Evolutionary conservation across 164 flowering plant species (phyloP), one percentile per base, ranked within the genome.

Genomic region (Chimonanthus salicifolius): DNA sequence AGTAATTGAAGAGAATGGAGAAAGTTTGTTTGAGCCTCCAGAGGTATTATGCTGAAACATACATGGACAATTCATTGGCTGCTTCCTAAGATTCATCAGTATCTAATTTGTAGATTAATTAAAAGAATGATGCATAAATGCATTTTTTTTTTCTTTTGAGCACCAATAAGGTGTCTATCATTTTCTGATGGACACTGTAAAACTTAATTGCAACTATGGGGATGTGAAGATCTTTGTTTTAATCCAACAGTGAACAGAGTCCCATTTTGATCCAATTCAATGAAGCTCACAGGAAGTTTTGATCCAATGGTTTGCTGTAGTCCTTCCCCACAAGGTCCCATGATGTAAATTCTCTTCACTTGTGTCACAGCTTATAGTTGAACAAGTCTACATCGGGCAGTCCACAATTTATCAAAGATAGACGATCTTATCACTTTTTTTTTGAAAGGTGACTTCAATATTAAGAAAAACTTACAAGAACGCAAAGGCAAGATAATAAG

Each of bases 1-100:
- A 64, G 87, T 83, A 48, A 77, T 85, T 72, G 97, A 95, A 78
- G 99, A 92, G 60, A 89, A 78, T 78, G 82, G 77, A 64, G 98
- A 95, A 5, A 87, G 76, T 81, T 62, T 83, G 43, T 87, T 85
- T 89, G 98, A 92, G 68, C 93, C 98, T 76, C 92, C 96, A 70
- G 99, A 92, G 99, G 98, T 94, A 79, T 7, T 68, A 47, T 47
- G 11, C 18, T 8, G 44, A 48, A 68, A 9, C 68, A 54, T 60
- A 21, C 64, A 70, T 43, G 16, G 16, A 10, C 48, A 63, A n/a
- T 44, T 4, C 46, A 8, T 65, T 47, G 47, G 44, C 48, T 45
- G 43, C 45, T 3, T 15, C 58, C 58, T 11, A 10, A 65, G 45
- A 65, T 45, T 65, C 16, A n/a, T 63, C 9, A 6, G 62, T 65